These are phyloP conservation scores for Chamaecyparis obtusa DNA, from an alignment of 75 land plant genomes.

Conservation along the genomic window DNA sequence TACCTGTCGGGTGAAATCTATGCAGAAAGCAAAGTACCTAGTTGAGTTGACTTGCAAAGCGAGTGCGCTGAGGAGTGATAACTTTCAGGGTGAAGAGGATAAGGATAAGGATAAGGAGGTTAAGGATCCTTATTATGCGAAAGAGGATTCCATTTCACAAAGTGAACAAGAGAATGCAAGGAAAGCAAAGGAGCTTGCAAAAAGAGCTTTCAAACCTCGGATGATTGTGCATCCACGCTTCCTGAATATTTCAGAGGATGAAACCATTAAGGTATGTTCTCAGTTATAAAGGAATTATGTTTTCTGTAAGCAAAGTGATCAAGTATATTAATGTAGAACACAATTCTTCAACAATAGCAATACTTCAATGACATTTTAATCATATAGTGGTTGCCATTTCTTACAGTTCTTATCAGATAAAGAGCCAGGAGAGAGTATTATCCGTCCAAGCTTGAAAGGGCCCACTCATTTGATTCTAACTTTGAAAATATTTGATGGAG, in stretches of 20 bases:
- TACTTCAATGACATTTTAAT: neutral
- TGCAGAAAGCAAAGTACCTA: slow-evolving; percentile 54
- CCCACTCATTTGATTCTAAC: slow-evolving; percentile 85
- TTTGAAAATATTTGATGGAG: slow-evolving; percentile 83
- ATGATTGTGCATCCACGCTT: slow-evolving; percentile 98
- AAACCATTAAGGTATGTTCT: slow-evolving; percentile 72
- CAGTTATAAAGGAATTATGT: too few relatives aligned
- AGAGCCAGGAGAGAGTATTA: slow-evolving; percentile 86
- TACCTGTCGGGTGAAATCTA: slow-evolving; percentile 68
- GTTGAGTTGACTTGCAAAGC: slow-evolving; percentile 57
- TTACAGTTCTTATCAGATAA: slow-evolving; percentile 76
- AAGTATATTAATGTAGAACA: too few relatives aligned
- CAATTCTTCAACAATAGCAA: too few relatives aligned
- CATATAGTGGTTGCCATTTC: neutral
- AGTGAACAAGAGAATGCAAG: slow-evolving; percentile 69
- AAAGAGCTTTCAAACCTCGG: slow-evolving; percentile 81
- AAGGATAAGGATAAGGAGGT: neutral
- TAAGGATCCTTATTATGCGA: slow-evolving; percentile 61
- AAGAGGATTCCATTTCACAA: slow-evolving; percentile 37
- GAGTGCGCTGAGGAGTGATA: slow-evolving; percentile 51
- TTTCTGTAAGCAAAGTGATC: too few relatives aligned
- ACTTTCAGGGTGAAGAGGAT: neutral
- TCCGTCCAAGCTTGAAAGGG: slow-evolving; percentile 86
- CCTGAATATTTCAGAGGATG: slow-evolving; percentile 78
- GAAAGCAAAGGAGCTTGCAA: slow-evolving; percentile 81